Base-by-base conservation (phyloP, 1,139 yeast genomes). In the Hyphopichia fennica region DNA sequence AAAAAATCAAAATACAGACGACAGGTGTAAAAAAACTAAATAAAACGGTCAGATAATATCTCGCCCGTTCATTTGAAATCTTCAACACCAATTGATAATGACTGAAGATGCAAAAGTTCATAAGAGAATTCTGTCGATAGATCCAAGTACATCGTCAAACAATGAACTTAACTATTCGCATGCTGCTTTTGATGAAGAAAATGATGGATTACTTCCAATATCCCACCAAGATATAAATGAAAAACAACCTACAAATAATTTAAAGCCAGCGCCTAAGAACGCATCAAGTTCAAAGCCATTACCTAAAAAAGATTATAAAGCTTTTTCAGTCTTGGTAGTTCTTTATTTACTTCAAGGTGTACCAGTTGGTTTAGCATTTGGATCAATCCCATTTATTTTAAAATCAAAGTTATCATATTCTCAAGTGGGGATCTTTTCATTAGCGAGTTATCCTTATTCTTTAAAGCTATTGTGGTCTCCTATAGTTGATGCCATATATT, bases 331-430 rank as follows among this genome's bases (percentile, higher is more conserved):
- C 14, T 67, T 93, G 42, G 83, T 88, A 9, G 56, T 86, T 8
- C 66, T 93, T 23, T 93, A 93, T 57, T 67, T 90, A 37, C 73
- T 91, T 11, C 99, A 93, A 61, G 99, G 99, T 20, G 83, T 93
- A 4, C 99, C 99, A 0, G 95, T 91, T 14, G 99, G 99, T 0
- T 65, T 93, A 34, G 96, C 96, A 2, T 90, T 93, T 68, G 99
- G 99, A 3, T 85, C 96, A 1, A 77, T 93, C n/a, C 99, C 99
- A 1, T 93, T 91, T 56, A 69, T 95, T 28, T 71, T 95, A 45
- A 93, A 93, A 61, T 79, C 93, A 10, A 79, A 83, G 47, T 73
- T 91, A 22, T 77, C 90, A n/a, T 93, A 87, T 58, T 82, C 96
- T 1, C 95, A 90, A 54, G 88, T 93, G 10, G 99, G 98, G 0